Evolutionary conservation across 257 asterid species (phyloP).

Genomic region (Echites panduratus): DNA sequence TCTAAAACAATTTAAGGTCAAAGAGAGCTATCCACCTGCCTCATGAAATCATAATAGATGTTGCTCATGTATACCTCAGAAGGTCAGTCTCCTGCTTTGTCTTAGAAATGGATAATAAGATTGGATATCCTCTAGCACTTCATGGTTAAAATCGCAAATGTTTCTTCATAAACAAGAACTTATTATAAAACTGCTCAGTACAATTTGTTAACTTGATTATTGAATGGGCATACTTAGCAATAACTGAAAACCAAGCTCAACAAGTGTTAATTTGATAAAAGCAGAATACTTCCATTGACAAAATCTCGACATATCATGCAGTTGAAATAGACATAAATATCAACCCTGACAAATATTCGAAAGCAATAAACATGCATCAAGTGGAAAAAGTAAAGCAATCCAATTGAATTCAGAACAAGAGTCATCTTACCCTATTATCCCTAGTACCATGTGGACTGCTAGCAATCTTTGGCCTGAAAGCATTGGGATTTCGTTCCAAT

Average conservation of each 20-base stretch:
- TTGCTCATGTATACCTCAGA: neutral
- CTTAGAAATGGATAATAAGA: neutral
- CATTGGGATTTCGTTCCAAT: constrained; percentile 88
- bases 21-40: neutral
- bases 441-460: constrained; percentile 88
- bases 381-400: neutral
- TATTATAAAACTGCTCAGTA: neutral
- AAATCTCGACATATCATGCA: neutral
- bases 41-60: neutral
- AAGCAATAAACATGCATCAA: neutral
- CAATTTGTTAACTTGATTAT: neutral
- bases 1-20: neutral
- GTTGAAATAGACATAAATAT: neutral
- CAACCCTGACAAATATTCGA: neutral
- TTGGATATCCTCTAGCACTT: neutral
- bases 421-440: constrained; percentile 55
- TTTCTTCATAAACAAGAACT: neutral
- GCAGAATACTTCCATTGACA: neutral
- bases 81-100: neutral
- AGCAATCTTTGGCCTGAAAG: constrained; percentile 92
- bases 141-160: neutral
- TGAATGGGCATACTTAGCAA: neutral
- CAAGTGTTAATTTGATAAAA: neutral
- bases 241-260: neutral
- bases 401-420: constrained; percentile 12